Evolutionary conservation across 257 asterid genomes (phyloP).

Genomic region (Gynochthodes officinalis): DNA sequence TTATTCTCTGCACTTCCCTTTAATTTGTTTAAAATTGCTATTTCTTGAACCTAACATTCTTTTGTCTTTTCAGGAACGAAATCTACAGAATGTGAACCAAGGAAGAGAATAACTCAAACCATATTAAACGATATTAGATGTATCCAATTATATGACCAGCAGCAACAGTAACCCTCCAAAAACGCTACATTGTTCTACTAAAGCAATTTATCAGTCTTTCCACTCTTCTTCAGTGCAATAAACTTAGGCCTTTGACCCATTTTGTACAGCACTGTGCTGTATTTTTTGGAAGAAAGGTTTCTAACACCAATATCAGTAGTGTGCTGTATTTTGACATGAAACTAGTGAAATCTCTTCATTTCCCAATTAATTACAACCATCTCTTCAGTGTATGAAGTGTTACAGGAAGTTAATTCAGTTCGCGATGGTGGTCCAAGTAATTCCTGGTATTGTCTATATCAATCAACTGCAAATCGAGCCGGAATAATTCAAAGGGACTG

Average conservation of each 20-base stretch:
- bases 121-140: not conserved
- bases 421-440: not conserved
- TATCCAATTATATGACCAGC: not conserved
- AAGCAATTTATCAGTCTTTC: not conserved
- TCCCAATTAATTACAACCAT: not conserved
- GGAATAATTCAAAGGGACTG: constrained; percentile 6
- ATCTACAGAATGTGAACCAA: not conserved
- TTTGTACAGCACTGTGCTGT: constrained; percentile 15
- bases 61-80: constrained; percentile 13
- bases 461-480: constrained; percentile 12
- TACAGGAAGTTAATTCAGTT: not conserved
- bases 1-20: not conserved
- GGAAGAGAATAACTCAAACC: not conserved
- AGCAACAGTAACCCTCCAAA: constrained; percentile 6
- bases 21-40: not conserved
- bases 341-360: constrained; percentile 25
- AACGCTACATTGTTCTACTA: not conserved
- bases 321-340: constrained; percentile 1
- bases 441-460: constrained; percentile 7
- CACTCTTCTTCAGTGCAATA: constrained; percentile 6
- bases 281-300: constrained; percentile 19
- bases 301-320: constrained; percentile 14
- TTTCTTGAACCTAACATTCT: constrained; percentile 3
- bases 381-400: not conserved
- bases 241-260: not conserved